Base-by-base conservation (phyloP, 768 basidiomycete species). In the Leucocoprinus sp. region DNA sequence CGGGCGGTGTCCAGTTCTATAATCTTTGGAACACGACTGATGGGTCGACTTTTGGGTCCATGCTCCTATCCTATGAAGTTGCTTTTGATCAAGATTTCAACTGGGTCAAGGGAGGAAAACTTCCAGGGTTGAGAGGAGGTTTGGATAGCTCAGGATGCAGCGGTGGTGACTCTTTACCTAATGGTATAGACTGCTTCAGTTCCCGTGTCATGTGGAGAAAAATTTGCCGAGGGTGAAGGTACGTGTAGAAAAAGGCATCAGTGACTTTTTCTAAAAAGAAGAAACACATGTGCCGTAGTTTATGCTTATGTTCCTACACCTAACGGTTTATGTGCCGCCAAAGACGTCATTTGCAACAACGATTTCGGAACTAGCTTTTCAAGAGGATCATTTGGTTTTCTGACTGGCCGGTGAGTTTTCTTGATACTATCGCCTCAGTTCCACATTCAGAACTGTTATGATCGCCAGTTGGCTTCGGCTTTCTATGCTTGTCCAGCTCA, bases 301-400 rank as follows among this genome's bases (percentile, higher is more conserved):
- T 92, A 91, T 60, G 82, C 84, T 8, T 92, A 93, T 57, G 76
- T 90, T 37, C 82, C 84, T 3, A 70, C 72, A 0, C 64, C 78
- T 5, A 75, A 81, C 56, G 63, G 65, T 37, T 57, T 91, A 8
- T 90, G 85, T 55, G 64, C 64, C 5, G 62, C 76, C 17, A 57
- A 60, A 33, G 63, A 69, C 35, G 68, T 89, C 40, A 70, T 64
- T 22, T 91, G 89, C 64, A 83, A 87, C 56, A 59, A 69, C 7
- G 84, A 84, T 50, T 91, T 81, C 57, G 89, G 89, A 27, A 76
- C 80, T n/a, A 86, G 84, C 47, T 65, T 92, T 15, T 67, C 74
- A 33, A 72, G 88, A 34, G 83, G 81, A 2, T 65, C 75, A 3
- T 88, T 84, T 60, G 64, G 63, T 21, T 85, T 89, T 54, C 57